Evolutionary conservation across 2,329 filamentous ascomycete species (phyloP).

Genomic region (Dactylellina parvicollis): DNA sequence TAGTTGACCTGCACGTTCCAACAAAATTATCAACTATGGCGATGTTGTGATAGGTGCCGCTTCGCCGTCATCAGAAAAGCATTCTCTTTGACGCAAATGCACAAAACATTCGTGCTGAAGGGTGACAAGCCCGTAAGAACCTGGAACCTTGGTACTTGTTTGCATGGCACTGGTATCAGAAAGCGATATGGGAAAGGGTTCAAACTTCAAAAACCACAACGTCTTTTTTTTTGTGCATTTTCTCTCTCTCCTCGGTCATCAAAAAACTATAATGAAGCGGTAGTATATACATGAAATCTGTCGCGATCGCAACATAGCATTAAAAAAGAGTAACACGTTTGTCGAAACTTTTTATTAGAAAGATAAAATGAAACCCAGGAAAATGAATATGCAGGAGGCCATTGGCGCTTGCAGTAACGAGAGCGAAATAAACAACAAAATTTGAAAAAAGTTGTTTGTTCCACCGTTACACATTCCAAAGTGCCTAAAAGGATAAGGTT

Average conservation of each 20-base stretch:
- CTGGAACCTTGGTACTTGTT: neutral
- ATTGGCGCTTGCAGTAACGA: conserved; percentile 43
- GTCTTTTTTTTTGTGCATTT: conserved; percentile 30
- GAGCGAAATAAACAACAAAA: conserved; percentile 27
- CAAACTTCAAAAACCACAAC: conserved; percentile 17
- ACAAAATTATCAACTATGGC: neutral
- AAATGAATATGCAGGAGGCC: conserved; percentile 44
- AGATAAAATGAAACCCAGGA: conserved; percentile 37
- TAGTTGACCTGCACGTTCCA: conserved; percentile 20
- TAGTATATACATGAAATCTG: conserved; percentile 38
- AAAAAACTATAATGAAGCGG: conserved; percentile 11
- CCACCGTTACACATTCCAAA: conserved; percentile 44
- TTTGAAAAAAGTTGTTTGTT: conserved; percentile 44
- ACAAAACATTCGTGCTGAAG: conserved; percentile 4
- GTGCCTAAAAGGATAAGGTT: conserved; percentile 54
- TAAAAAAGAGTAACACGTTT: neutral
- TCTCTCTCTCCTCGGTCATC: neutral
- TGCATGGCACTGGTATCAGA: conserved; percentile 23
- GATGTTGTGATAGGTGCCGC: neutral
- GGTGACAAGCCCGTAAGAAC: neutral
- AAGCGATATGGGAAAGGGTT: conserved; percentile 26
- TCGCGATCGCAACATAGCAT: conserved; percentile 19
- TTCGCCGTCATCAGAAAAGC: conserved; percentile 45
- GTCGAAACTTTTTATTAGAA: conserved; percentile 32
- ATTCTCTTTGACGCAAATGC: conserved; percentile 6